Base-by-base conservation (phyloP, 148 eudicot species). In the Rhododendron simsii region DNA sequence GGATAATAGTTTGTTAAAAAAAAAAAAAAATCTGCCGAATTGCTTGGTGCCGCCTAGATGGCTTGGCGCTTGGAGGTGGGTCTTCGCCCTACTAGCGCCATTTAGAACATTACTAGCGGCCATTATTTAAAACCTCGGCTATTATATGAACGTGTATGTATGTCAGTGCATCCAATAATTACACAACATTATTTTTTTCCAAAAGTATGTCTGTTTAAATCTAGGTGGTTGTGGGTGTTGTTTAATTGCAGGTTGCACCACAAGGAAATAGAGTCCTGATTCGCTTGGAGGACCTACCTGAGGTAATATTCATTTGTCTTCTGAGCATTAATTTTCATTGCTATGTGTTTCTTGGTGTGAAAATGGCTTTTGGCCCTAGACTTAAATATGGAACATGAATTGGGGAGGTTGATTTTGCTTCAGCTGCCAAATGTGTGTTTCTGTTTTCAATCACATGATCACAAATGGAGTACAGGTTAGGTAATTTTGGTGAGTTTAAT, bases 211-310 rank as follows among this genome's bases (percentile, higher is more conserved):
- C 4, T 67, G 75, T 28, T 69, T 69, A 11, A 28, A 69, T 28
- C 14, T 28, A 69, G 75, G 73, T 77, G 67, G 78, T 4, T 67
- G 53, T 79, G 61, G 53, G 35, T 45, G 77, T 78, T n/a, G 4
- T 26, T 71, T 84, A 75, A n/a, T 84, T 57, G 47, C 84, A 96
- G 99, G 99, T 95, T 90, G 92, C 88, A 81, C 99, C 99, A 35
- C 99, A 95, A 88, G 95, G 93, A 85, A 96, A 95, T 89, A 91
- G 98, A 87, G 99, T 96, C 50, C 89, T 96, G 67, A 81, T 96
- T 93, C 95, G 96, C 81, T 93, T 96, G 3, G 96, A 96, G 91
- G 88, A 89, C 81, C 95, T 95, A 28, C 93, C 99, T 30, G 93
- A 91, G 96, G 99, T 96, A 93, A 55, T 50, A 63, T 69, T 48